Percentiles rank a stretch among this genome's conserved stretches.
These are phyloP conservation scores for Ettlia oleoabundans DNA, from an alignment of 139 green algal genomes.

Conservation along the genomic window DNA sequence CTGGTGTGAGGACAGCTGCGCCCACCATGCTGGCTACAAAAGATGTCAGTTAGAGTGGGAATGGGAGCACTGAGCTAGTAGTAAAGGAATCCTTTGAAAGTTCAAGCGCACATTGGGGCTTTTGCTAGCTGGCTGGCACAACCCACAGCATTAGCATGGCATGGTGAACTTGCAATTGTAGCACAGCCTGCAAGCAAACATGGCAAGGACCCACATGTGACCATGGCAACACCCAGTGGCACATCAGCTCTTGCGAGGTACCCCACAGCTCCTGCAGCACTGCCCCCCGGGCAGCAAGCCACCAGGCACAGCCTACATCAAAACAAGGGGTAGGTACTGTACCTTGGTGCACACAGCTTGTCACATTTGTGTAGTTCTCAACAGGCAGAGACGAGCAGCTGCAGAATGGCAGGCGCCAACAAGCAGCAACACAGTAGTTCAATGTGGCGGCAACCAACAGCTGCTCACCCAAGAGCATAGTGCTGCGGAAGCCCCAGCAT, in stretches of 20 bases:
- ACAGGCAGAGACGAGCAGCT: neutral
- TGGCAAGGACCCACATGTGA: slow-evolving; percentile 28
- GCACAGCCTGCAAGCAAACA: neutral
- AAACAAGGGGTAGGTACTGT: neutral
- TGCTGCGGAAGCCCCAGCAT: slow-evolving; percentile 38
- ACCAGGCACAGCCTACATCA: slow-evolving; percentile 60
- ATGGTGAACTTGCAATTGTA: neutral
- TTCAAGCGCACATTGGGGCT: too few species aligned
- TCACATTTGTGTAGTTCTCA: neutral
- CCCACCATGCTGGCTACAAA: slow-evolving; percentile 61
- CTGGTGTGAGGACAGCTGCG: slow-evolving; percentile 72
- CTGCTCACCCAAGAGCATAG: slow-evolving; percentile 50
- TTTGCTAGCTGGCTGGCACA: too few species aligned
- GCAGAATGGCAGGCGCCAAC: neutral
- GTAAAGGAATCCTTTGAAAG: too few species aligned
- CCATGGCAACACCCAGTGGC: slow-evolving; percentile 34
- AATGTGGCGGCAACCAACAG: neutral
- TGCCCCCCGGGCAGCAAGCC: slow-evolving; percentile 67
- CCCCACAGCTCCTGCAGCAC: slow-evolving; percentile 81
- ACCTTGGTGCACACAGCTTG: neutral
- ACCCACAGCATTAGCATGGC: neutral
- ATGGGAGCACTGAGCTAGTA: too few species aligned
- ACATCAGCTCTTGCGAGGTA: slow-evolving; percentile 70
- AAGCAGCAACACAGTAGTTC: neutral
- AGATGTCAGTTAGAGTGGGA: neutral